Conservation (phyloP, 2,329 filamentous ascomycete species). For the Talaromyces sp. region DNA sequence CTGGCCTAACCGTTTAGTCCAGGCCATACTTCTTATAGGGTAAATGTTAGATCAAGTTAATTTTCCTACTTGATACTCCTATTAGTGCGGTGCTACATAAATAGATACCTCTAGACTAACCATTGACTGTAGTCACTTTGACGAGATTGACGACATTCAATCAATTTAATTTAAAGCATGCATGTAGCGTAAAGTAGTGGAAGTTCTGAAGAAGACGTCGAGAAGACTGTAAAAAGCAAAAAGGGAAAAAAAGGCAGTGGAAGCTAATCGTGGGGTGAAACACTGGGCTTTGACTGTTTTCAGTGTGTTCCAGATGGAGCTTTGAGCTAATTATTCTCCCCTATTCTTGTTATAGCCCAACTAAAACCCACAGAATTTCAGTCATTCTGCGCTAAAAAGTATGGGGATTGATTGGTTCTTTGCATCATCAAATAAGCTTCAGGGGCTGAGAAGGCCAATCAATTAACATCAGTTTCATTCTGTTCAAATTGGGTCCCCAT, state of each 20-base stretch:
- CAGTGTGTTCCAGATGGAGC: constrained; percentile 19
- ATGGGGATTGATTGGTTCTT: constrained; percentile 5
- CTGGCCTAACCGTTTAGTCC: background rate
- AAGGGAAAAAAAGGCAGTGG: constrained; percentile 9
- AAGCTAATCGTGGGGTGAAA: constrained; percentile 20
- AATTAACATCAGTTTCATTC: background rate
- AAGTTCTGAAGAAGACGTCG: constrained; percentile 7
- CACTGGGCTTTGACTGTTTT: constrained; percentile 17
- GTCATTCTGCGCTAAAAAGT: background rate
- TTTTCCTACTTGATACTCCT: background rate
- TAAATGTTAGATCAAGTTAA: background rate
- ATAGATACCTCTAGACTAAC: background rate
- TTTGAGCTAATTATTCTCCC: constrained; percentile 2
- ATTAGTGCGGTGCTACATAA: background rate
- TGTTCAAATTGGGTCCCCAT: background rate
- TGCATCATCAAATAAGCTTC: constrained; percentile 10
- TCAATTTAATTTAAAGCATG: constrained; percentile 1
- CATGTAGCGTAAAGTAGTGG: background rate
- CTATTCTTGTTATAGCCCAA: background rate
- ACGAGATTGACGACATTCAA: background rate
- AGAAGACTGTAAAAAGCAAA: constrained; percentile 5
- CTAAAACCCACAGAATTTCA: constrained; percentile 1
- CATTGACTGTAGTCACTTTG: background rate
- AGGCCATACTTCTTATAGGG: background rate
- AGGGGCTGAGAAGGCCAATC: constrained; percentile 13